Conservation (phyloP, 345 rosid species). For the Brassica rapa region DNA sequence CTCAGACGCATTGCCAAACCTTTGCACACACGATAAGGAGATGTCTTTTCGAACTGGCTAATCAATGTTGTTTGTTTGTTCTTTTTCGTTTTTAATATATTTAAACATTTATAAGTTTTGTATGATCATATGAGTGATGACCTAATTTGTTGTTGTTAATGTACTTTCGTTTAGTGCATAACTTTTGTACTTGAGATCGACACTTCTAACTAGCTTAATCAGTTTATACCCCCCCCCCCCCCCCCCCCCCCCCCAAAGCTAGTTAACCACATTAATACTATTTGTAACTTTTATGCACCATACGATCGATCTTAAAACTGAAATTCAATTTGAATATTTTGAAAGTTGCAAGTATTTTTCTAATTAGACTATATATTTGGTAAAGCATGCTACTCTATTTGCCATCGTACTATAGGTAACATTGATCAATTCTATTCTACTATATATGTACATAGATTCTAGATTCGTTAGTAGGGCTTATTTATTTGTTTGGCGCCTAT, state of each 20-base stretch:
- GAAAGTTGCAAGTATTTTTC: not conserved
- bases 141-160: conserved; percentile 4
- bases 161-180: conserved; percentile 2
- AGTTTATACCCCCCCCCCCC: not conserved
- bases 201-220: not conserved
- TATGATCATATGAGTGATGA: not conserved
- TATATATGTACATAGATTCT: not conserved
- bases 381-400: not conserved
- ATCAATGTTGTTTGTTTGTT: too few species aligned
- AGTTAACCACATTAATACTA: not conserved
- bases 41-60: too few species aligned
- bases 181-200: conserved; percentile 3
- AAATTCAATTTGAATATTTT: not conserved
- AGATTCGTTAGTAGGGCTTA: not conserved
- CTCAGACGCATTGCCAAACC: too few species aligned
- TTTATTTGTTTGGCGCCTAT: not conserved
- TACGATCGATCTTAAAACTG: not conserved
- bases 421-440: not conserved
- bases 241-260: too few species aligned
- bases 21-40: too few species aligned
- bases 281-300: not conserved
- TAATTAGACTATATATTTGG: not conserved
- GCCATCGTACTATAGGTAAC: not conserved
- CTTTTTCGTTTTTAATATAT: too few species aligned
- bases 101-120: too few species aligned